Evolutionary conservation across 805 yeast species (phyloP), one percentile per base, ranked within the genome.

Genomic region (Komagataella kurtzmanii): DNA sequence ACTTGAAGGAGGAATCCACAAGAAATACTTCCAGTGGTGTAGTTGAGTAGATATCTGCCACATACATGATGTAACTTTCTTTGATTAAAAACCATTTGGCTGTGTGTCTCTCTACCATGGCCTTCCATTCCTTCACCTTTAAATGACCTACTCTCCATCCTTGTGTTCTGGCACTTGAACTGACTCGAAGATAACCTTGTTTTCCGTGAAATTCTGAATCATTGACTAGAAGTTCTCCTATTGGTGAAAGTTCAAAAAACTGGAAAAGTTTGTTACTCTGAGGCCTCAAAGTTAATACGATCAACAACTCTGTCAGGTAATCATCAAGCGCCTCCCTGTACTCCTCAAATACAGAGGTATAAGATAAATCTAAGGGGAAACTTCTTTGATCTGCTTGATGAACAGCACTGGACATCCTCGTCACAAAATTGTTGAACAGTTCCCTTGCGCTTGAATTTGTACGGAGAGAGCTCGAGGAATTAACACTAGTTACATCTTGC

Each of bases 91-190:
- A 81, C 99, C 99, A 93, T 65, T 93, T 93, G 45, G 82, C 83
- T 0, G 95, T 83, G 57, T 95, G 91, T 65, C 99, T 80, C 56
- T 79, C 81, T 50, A 91, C 85, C 96, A 93, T 88, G 44, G 87
- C 89, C 57, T 79, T 77, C 59, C 88, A 70, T 59, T 88, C 97
- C 55, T 80, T 77, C 6, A 87, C 80, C 55, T 78, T 80, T 65
- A 88, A 79, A 62, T 91, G 97, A 3, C 93, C 86, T 5, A 91
- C 97, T 58, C 95, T 74, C 98, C 99, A 93, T 2, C 99, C 98
- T 63, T 88, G 95, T 0, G 89, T 75, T 55, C 80, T 80, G 0
- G 98, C 91, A 0, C 88, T 80, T 1, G 96, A 83, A 18, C 89
- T 80, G 48, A 90, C 79, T 51, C 85, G 78, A 53, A 91, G 65